Evolutionary conservation across 306 rosid species (phyloP).

Genomic region (Malus fusca): DNA sequence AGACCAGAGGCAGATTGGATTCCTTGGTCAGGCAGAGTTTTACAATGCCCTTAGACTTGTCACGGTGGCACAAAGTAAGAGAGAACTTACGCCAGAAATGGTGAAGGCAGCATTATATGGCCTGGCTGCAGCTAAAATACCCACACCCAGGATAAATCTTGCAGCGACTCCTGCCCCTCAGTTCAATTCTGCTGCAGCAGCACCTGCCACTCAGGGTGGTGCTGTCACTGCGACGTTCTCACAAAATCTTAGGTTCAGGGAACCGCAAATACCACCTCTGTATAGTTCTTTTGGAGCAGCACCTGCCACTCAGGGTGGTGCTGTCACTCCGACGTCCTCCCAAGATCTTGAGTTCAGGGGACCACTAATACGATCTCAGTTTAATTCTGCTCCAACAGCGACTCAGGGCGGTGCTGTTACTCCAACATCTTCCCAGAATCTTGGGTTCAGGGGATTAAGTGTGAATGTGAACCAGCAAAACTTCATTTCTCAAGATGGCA

Average conservation of each 20-base stretch:
- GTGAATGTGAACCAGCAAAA: constrained; percentile 26
- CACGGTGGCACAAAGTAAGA: constrained; percentile 91
- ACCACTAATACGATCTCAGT: constrained; percentile 35
- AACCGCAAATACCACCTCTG: constrained; percentile 36
- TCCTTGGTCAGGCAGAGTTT: constrained; percentile 80
- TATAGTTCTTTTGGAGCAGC: constrained; percentile 34
- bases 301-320: constrained; percentile 27
- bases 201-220: constrained; percentile 28
- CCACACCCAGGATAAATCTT: constrained; percentile 77
- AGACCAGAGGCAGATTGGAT: constrained; percentile 65
- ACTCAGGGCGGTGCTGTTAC: constrained; percentile 32
- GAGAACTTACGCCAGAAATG: constrained; percentile 74
- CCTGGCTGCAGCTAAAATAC: constrained; percentile 86
- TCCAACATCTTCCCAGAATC: constrained; percentile 39
- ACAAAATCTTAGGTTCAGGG: constrained; percentile 48
- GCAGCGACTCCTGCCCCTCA: constrained; percentile 40
- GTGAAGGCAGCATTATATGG: constrained; percentile 89
- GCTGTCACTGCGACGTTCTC: constrained; percentile 34
- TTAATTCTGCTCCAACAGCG: constrained; percentile 30
- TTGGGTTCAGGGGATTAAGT: constrained; percentile 41
- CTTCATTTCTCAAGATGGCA: constrained; percentile 35
- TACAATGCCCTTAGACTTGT: constrained; percentile 97
- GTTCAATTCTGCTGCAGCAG: constrained; percentile 33
- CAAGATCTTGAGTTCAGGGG: constrained; percentile 49
- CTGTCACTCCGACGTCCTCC: constrained; percentile 36